Percentiles rank a stretch among this genome's conserved stretches.
These are phyloP conservation scores for Schizophyllum commune DNA, from an alignment of 1,284 basidiomycete species.

Conservation along the genomic window DNA sequence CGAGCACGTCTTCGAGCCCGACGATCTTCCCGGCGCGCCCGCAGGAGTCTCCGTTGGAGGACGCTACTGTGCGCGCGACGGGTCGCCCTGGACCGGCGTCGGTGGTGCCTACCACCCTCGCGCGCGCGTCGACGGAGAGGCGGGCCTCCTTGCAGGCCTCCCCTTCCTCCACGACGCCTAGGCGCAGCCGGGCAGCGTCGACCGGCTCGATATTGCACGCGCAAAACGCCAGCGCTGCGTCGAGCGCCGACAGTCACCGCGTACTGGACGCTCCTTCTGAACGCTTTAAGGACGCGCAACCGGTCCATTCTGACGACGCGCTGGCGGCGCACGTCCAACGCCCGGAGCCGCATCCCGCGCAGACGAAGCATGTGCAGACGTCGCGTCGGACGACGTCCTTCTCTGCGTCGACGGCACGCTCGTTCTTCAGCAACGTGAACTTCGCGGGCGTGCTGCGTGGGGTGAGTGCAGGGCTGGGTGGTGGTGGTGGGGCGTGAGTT, in stretches of 20 bases:
- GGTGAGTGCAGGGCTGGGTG: neutral
- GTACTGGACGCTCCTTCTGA: too few relatives aligned
- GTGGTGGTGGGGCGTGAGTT: too few relatives aligned
- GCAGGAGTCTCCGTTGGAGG: neutral
- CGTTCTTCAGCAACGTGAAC: neutral
- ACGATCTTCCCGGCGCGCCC: neutral
- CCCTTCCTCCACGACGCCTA: neutral
- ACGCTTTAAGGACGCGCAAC: too few relatives aligned
- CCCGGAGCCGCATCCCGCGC: neutral
- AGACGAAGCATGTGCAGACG: neutral
- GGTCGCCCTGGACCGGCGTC: neutral
- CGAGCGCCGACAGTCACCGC: too few relatives aligned
- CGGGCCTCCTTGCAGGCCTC: neutral
- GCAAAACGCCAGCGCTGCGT: neutral
- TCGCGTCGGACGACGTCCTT: neutral
- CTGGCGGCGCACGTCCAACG: neutral
- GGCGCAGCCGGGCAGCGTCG: neutral
- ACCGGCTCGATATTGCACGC: neutral
- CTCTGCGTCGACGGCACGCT: neutral
- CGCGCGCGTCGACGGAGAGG: neutral
- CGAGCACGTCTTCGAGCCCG: neutral
- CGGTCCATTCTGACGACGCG: neutral
- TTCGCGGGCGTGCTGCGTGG: neutral
- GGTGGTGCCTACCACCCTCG: neutral
- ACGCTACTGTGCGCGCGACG: neutral